A percentile compares a stretch with the other conserved stretches of the same genome.
These are phyloP conservation scores for Phragmites australis DNA, from an alignment of 176 grass and related monocot genomes.

Conservation along the genomic window DNA sequence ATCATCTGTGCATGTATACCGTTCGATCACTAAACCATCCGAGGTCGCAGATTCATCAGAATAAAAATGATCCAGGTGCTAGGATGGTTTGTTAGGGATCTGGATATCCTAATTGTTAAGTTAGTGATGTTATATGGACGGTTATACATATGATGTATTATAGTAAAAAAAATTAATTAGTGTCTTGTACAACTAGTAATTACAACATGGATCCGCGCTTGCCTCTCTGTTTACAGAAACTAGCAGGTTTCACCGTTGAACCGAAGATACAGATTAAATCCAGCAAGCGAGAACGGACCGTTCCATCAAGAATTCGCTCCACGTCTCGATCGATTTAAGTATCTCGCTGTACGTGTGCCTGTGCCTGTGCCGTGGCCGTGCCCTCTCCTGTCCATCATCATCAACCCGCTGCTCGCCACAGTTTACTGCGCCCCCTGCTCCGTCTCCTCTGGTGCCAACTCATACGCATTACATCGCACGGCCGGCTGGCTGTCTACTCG, in stretches of 20 bases:
- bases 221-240: no score
- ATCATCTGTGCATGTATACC: no score
- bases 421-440: not conserved
- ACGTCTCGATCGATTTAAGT: slow-evolving; percentile 28
- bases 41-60: no score
- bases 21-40: no score
- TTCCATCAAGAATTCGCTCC: slow-evolving; percentile 22
- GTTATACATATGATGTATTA: no score
- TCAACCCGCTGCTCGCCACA: slow-evolving; percentile 40
- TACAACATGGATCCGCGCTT: no score
- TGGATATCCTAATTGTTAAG: no score
- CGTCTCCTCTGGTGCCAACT: slow-evolving; percentile 58
- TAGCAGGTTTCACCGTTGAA: not conserved
- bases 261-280: not conserved
- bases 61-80: no score
- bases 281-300: not conserved
- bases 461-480: slow-evolving; percentile 33
- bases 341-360: not conserved
- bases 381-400: not conserved
- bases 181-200: no score
- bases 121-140: no score
- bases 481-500: not conserved
- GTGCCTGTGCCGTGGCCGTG: not conserved
- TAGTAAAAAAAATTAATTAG: no score
- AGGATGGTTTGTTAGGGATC: no score